phyloP scores from a whole-genome alignment of 345 rosid genomes.

The Orychophragmus violaceus region DNA sequence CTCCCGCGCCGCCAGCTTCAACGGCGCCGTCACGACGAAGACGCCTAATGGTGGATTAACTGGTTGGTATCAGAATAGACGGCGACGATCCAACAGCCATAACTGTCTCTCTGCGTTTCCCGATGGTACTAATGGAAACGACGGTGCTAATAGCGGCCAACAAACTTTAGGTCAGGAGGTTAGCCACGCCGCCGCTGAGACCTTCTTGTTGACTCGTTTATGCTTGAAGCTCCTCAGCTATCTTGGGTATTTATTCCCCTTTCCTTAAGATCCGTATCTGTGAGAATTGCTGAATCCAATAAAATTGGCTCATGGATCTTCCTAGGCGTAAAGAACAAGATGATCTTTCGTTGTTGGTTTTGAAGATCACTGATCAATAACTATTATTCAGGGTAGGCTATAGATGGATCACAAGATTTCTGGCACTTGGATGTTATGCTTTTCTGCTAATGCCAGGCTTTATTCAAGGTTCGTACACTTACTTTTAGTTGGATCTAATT shows the following conservation, averaged over 20 bases:
- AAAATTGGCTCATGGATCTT: no score
- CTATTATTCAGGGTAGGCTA: constrained; percentile 88
- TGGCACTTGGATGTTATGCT: constrained; percentile 90
- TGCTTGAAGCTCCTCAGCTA: constrained; percentile 57
- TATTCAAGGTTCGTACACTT: constrained; percentile 60
- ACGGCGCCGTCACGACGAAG: constrained; percentile 10
- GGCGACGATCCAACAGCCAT: constrained; percentile 56
- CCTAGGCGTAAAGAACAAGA: background rate
- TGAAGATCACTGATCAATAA: constrained; percentile 35
- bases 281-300: background rate
- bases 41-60: background rate
- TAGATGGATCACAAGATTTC: constrained; percentile 79
- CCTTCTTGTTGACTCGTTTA: constrained; percentile 55
- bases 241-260: constrained; percentile 52
- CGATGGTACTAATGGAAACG: constrained; percentile 16
- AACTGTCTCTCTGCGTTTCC: constrained; percentile 45
- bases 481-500: background rate
- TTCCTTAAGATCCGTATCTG: background rate
- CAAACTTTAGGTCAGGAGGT: constrained; percentile 46
- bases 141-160: constrained; percentile 16
- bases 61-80: constrained; percentile 43
- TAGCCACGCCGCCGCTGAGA: constrained; percentile 61
- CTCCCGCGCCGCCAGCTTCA: constrained; percentile 48
- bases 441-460: constrained; percentile 87
- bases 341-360: constrained; percentile 1